Evolutionary conservation across 768 basidiomycete species (phyloP).

Genomic region (Lentinula aciculospora): DNA sequence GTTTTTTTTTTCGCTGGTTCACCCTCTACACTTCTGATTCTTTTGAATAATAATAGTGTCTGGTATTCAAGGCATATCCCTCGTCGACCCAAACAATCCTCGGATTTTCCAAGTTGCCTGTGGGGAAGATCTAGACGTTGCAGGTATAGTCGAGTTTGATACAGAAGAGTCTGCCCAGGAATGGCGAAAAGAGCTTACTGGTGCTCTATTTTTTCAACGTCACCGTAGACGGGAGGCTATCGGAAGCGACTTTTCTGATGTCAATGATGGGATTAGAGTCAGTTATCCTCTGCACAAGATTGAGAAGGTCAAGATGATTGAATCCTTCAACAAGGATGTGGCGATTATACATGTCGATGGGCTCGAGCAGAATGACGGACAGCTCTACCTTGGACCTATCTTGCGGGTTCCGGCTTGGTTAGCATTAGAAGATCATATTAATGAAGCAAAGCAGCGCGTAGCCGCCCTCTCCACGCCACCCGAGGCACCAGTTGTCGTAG

Average conservation of each 20-base stretch:
- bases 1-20: constrained; percentile 17
- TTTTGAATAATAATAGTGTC: constrained; percentile 35
- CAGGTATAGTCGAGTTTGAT: constrained; percentile 43
- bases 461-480: neutral
- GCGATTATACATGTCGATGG: constrained; percentile 18
- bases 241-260: constrained; percentile 20
- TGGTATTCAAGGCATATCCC: constrained; percentile 36
- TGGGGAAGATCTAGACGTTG: constrained; percentile 17
- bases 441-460: constrained; percentile 21
- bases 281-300: constrained; percentile 40
- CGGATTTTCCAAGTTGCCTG: constrained; percentile 33
- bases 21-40: neutral
- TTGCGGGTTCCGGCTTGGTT: constrained; percentile 21
- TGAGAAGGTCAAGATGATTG: constrained; percentile 16
- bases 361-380: constrained; percentile 15
- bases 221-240: constrained; percentile 34
- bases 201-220: constrained; percentile 38
- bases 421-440: constrained; percentile 20
- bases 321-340: constrained; percentile 18
- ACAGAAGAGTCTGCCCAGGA: constrained; percentile 48
- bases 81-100: constrained; percentile 39
- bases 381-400: constrained; percentile 25
- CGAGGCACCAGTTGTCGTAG: constrained; percentile 27
- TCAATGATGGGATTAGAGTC: constrained; percentile 34
- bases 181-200: constrained; percentile 47